Evolutionary conservation across 441 rosid species (phyloP), one percentile per base, ranked within the genome.

Genomic region (Euphorbia schlechtendalii): DNA sequence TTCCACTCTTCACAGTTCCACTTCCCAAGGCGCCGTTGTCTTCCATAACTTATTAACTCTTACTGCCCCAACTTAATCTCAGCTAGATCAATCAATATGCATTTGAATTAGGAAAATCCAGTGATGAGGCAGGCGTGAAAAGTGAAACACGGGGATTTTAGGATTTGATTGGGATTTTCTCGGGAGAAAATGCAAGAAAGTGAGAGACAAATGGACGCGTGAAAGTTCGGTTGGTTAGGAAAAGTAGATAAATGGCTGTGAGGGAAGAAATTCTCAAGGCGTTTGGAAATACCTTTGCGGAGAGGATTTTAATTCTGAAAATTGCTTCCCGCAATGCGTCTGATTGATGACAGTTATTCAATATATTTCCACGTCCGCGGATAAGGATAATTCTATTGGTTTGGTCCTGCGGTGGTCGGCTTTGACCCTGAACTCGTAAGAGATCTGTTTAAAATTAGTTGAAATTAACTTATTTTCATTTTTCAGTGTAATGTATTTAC

Each of bases 31-130:
- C 71, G 64, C 76, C 78, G 66, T 82, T 77, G 65, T 84, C 83
- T 91, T 84, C 83, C 92, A 87, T 84, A 36, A 30, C n/a, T 13
- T n/a, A n/a, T n/a, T n/a, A n/a, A n/a, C n/a, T n/a, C 36, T 10
- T 59, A 28, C 24, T 43, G 53, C 57, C 57, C 61, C 17, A 8
- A n/a, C 51, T 27, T 30, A 3, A 18, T 20, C 14, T 9, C 24
- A 20, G 10, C 22, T 38, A 21, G 8, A 54, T 63, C 15, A 65
- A 61, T 34, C 15, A 34, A 77, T 59, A 53, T 57, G 71, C 70
- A 72, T 71, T 72, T 69, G 71, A 69, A 65, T 59, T 7, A 17
- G 21, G 15, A 20, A 48, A 12, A 61, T 17, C 14, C 24, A n/a
- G 63, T 15, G 17, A 22, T 7, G 7, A 13, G 32, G 38, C 36